Evolutionary conservation across 1,139 yeast species (phyloP).

Genomic region (Meyerozyma athensensis): DNA sequence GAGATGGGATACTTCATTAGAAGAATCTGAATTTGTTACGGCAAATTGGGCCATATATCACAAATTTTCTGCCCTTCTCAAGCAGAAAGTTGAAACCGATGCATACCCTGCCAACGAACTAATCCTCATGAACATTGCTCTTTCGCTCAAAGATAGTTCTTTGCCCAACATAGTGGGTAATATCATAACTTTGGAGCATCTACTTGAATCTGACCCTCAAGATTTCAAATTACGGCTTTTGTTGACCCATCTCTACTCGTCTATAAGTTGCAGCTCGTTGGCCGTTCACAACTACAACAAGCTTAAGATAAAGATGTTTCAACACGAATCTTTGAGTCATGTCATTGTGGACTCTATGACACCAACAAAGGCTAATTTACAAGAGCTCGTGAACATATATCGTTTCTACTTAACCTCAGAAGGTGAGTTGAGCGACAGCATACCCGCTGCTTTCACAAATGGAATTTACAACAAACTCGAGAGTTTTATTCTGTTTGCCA

Average conservation of each 20-base stretch:
- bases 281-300: constrained; percentile 49
- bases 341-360: constrained; percentile 39
- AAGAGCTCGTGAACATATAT: constrained; percentile 26
- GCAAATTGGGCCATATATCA: constrained; percentile 34
- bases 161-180: constrained; percentile 22
- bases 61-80: constrained; percentile 21
- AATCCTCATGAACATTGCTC: constrained; percentile 43
- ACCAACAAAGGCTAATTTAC: constrained; percentile 25
- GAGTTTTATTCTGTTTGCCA: constrained; percentile 53
- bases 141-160: constrained; percentile 6
- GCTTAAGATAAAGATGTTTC: constrained; percentile 70
- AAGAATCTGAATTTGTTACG: constrained; percentile 14
- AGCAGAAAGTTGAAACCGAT: constrained; percentile 49
- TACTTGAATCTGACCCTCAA: constrained; percentile 48
- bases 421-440: constrained; percentile 42
- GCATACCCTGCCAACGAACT: constrained; percentile 65
- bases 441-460: constrained; percentile 48
- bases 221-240: constrained; percentile 68
- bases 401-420: constrained; percentile 50
- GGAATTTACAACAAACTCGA: constrained; percentile 57
- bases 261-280: constrained; percentile 49
- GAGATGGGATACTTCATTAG: background rate
- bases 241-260: constrained; percentile 62
- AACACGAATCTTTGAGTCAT: constrained; percentile 70
- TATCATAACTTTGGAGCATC: constrained; percentile 42